A percentile compares a stretch with the other conserved stretches of the same genome.
Evolutionary conservation across 495 filamentous ascomycete genomes (phyloP).

Genomic region (Ramalina intermedia): DNA sequence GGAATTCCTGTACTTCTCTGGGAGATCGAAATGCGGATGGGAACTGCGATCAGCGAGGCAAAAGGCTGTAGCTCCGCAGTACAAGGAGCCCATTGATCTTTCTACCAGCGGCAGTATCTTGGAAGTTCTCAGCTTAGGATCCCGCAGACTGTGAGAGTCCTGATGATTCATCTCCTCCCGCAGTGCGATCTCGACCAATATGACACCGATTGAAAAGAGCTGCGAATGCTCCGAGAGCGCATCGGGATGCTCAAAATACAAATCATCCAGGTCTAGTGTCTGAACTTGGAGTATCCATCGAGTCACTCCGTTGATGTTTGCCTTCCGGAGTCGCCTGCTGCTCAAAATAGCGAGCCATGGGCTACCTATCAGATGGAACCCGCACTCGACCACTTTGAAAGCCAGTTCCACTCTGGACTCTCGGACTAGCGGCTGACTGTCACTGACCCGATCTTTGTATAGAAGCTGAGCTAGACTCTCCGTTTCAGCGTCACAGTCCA

Average conservation of each 20-base stretch:
- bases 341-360: slow-evolving; percentile 8
- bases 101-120: too few species aligned
- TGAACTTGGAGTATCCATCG: slow-evolving; percentile 3
- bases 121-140: too few species aligned
- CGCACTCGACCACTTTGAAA: slow-evolving; percentile 8
- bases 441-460: background rate
- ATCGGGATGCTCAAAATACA: slow-evolving; percentile 4
- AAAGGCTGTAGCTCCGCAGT: too few species aligned
- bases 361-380: slow-evolving; percentile 6
- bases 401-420: slow-evolving; percentile 3
- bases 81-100: too few species aligned
- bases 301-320: background rate
- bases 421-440: background rate
- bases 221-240: slow-evolving; percentile 8
- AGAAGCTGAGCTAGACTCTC: slow-evolving; percentile 2
- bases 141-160: too few species aligned
- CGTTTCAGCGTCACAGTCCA: background rate
- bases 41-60: too few species aligned
- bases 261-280: slow-evolving; percentile 6
- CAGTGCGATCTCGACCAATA: slow-evolving; percentile 9
- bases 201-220: slow-evolving; percentile 3
- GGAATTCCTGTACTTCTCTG: too few species aligned
- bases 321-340: slow-evolving; percentile 1
- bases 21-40: too few species aligned
- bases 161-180: background rate